Conservation (phyloP, 306 rosid species). For the Vigna nakashimae region DNA sequence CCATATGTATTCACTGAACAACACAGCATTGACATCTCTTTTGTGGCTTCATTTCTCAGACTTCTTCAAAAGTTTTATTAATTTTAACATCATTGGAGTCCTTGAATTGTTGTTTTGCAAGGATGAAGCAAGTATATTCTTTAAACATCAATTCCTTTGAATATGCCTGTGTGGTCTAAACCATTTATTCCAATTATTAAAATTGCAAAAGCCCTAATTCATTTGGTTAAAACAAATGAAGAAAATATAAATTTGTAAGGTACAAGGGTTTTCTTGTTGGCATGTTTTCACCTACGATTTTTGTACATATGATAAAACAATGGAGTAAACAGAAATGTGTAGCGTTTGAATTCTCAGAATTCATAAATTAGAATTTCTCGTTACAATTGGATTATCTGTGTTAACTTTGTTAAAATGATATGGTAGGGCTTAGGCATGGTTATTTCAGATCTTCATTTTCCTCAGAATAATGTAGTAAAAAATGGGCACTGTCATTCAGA, state of each 20-base stretch:
- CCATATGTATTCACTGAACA: neutral
- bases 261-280: neutral
- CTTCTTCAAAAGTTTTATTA: constrained; percentile 11
- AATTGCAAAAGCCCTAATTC: neutral
- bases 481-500: neutral
- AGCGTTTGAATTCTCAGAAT: constrained; percentile 15
- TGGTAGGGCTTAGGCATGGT: neutral
- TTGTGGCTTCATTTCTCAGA: constrained; percentile 34
- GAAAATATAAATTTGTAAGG: neutral
- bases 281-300: constrained; percentile 8
- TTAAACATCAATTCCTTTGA: constrained; percentile 7
- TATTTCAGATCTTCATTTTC: constrained; percentile 35
- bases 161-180: neutral
- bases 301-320: neutral
- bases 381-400: neutral
- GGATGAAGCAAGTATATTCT: constrained; percentile 18
- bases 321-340: neutral
- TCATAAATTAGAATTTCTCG: neutral
- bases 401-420: neutral
- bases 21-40: constrained; percentile 36
- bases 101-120: neutral
- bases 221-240: constrained; percentile 20
- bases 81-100: neutral
- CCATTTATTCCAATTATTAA: neutral
- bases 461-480: constrained; percentile 7